Percentiles rank a stretch among this genome's conserved stretches.
Evolutionary conservation across 176 grass and related monocot species (phyloP).

Genomic region (Raddia guianensis): DNA sequence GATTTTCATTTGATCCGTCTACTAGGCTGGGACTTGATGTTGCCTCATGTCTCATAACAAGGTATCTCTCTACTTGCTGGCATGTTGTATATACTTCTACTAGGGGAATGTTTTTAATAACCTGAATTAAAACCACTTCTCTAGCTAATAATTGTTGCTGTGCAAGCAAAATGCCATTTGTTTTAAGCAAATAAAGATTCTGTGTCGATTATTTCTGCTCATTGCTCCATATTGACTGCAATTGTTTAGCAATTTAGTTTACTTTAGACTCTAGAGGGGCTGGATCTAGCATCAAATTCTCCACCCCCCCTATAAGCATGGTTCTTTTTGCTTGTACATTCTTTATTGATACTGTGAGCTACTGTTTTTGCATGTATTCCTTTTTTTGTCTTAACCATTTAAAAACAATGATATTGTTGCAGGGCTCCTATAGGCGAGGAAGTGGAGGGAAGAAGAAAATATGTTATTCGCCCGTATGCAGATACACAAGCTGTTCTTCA

Average conservation of each 20-base stretch:
- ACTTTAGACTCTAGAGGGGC: neutral
- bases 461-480: slow-evolving; percentile 89
- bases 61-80: slow-evolving; percentile 50
- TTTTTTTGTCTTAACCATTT: slow-evolving; percentile 6
- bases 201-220: neutral
- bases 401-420: slow-evolving; percentile 34
- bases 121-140: slow-evolving; percentile 11
- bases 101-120: slow-evolving; percentile 10
- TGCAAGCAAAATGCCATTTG: neutral
- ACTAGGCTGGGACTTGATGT: slow-evolving; percentile 88
- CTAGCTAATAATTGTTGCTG: neutral
- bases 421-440: slow-evolving; percentile 92
- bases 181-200: slow-evolving; percentile 6
- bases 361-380: slow-evolving; percentile 18
- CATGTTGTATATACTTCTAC: slow-evolving; percentile 6
- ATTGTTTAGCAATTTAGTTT: neutral
- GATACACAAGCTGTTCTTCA: slow-evolving; percentile 1
- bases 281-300: neutral
- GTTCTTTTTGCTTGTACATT: neutral
- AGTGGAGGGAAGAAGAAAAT: slow-evolving; percentile 86
- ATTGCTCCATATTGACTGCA: neutral
- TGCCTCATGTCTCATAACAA: slow-evolving; percentile 92
- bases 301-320: neutral
- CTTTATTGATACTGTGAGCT: neutral
- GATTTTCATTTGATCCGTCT: slow-evolving; percentile 91